Conservation (phyloP, 441 rosid species). For the Populus hybrid region DNA sequence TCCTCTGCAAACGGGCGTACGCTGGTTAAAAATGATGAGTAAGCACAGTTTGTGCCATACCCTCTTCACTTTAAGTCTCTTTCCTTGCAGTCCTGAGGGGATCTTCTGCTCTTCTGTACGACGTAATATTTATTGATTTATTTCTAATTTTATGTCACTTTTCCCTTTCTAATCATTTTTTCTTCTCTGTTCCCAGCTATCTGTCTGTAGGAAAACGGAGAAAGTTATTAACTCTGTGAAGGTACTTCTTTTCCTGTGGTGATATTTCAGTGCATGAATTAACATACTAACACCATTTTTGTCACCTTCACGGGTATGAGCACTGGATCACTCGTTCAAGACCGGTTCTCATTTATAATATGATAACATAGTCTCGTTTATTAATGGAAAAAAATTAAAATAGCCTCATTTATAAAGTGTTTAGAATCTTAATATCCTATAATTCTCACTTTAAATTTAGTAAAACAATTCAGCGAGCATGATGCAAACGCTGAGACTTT, state of each 20-base stretch:
- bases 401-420: too few species aligned
- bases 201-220: constrained; percentile 18
- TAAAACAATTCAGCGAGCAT: too few species aligned
- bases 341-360: too few species aligned
- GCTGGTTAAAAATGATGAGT: constrained; percentile 1
- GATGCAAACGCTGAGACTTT: background rate
- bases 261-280: background rate
- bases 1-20: constrained; percentile 18
- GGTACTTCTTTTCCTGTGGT: background rate
- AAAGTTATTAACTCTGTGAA: constrained; percentile 7
- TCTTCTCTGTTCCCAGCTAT: constrained; percentile 13
- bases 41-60: constrained; percentile 6
- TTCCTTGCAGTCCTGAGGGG: constrained; percentile 8
- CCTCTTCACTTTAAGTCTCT: background rate
- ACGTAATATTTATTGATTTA: constrained; percentile 13
- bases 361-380: background rate
- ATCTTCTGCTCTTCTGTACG: constrained; percentile 24
- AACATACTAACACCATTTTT: too few species aligned
- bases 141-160: constrained; percentile 20
- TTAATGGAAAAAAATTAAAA: too few species aligned
- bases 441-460: too few species aligned
- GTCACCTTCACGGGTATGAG: too few species aligned
- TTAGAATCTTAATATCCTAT: too few species aligned
- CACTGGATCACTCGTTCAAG: too few species aligned
- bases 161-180: constrained; percentile 20